Base-by-base conservation (phyloP, 1,139 yeast species). In the Taiozyma sp. region DNA sequence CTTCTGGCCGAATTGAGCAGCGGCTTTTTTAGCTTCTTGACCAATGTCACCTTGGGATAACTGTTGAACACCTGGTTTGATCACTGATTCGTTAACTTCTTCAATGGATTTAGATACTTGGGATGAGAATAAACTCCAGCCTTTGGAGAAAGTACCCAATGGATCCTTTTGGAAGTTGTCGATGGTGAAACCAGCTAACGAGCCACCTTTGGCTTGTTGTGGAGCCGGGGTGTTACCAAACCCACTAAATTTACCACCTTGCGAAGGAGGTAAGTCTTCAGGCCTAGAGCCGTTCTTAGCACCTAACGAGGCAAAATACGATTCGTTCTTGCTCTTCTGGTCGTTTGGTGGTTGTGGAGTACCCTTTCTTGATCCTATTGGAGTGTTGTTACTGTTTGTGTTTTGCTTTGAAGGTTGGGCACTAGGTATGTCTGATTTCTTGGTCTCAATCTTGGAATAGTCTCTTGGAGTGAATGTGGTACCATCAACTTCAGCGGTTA, bases 1-100 rank as follows among this genome's bases (percentile, higher is more conserved):
- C 65, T 83, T 89, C 67, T 88, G 96, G 46, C 97, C 97, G 73
- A 92, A 93, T 72, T 93, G 98, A 54, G 91, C 86, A 81, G 95
- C 88, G 29, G 98, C 99, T 62, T 89, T 80, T 58, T 80, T 83
- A 10, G 98, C 93, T 65, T 91, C 96, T 19, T 47, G 44, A 10
- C 57, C 55, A 45, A 89, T 70, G 56, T 92, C 97, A 56, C 88
- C 83, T 54, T 87, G 90, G 54, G 90, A 87, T 58, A 93, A 74
- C 63, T 87, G 91, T 63, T 82, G 83, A 66, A 90, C 79, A 44
- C 95, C 83, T 19, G 99, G 99, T 67, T 88, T 89, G 60, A 93
- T 90, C 53, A 91, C 96, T 8, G 84, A 72, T 61, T 91, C 96
- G 61, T 87, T 87, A 45, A 95, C 96, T 60, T 91, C 97, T 55